phyloP scores from a whole-genome alignment of 2,329 filamentous ascomycete genomes.

The Colletotrichum cereale region DNA sequence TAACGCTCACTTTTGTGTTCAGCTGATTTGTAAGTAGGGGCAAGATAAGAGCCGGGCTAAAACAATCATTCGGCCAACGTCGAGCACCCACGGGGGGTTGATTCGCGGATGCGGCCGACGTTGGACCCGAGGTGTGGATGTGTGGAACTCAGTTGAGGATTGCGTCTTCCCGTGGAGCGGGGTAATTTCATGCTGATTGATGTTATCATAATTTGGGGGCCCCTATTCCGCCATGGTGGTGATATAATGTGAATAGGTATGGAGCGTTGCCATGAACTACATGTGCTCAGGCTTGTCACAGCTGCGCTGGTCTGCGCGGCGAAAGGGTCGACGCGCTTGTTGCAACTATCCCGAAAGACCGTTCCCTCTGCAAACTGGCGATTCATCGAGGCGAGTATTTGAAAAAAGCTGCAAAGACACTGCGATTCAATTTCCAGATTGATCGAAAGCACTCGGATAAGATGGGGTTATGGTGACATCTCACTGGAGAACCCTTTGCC shows the following conservation, averaged over 20 bases:
- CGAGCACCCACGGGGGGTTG: neutral
- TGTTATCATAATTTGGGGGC: neutral
- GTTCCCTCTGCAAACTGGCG: neutral
- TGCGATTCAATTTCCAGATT: neutral
- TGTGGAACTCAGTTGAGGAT: conserved; percentile 26
- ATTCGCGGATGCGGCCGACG: neutral
- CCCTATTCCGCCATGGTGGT: no score
- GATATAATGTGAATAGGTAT: neutral
- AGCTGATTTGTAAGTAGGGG: conserved; percentile 35
- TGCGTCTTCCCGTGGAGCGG: conserved; percentile 18
- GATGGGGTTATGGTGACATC: conserved; percentile 28
- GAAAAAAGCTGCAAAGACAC: neutral
- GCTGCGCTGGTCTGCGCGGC: neutral
- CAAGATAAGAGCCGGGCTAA: conserved; percentile 9
- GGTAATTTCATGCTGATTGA: conserved; percentile 18
- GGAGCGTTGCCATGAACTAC: neutral
- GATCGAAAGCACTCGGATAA: conserved; percentile 1
- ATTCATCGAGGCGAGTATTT: neutral
- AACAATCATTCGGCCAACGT: neutral
- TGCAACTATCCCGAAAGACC: neutral
- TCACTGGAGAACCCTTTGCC: conserved; percentile 30
- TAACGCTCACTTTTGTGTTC: no score
- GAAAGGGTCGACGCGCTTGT: neutral
- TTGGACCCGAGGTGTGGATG: conserved; percentile 21
- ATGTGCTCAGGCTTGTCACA: neutral